phyloP scores from a whole-genome alignment of 2,329 filamentous ascomycete species.

The Claviceps lovelessii region DNA sequence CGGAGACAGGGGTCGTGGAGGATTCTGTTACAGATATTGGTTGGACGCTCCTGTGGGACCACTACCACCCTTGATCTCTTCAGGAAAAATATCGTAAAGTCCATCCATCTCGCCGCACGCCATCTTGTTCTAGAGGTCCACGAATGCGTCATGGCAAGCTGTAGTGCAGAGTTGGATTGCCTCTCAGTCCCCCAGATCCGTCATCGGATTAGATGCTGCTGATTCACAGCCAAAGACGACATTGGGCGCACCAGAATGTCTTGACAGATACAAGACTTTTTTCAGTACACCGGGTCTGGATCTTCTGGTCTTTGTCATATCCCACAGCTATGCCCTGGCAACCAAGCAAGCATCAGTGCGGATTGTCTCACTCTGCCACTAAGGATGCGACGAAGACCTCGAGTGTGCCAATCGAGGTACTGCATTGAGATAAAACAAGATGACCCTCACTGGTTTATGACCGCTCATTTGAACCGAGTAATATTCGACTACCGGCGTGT shows the following conservation, averaged over 20 bases:
- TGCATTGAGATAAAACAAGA: neutral
- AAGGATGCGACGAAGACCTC: neutral
- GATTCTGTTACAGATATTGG: neutral
- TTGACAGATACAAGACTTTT: too few relatives aligned
- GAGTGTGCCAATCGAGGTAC: neutral
- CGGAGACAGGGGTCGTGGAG: slow-evolving; percentile 3
- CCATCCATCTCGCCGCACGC: neutral
- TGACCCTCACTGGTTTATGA: neutral
- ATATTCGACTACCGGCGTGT: too few relatives aligned
- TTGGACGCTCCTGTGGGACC: neutral
- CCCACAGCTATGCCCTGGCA: neutral
- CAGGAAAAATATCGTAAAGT: neutral
- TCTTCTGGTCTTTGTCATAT: neutral
- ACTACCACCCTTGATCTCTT: neutral
- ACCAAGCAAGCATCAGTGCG: neutral
- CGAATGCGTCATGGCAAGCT: too few relatives aligned
- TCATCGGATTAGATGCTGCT: neutral
- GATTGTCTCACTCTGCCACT: neutral
- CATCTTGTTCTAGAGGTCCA: neutral
- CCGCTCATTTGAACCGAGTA: neutral
- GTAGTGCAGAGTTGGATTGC: neutral
- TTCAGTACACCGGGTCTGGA: neutral
- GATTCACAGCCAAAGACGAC: neutral
- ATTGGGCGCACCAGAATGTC: neutral
- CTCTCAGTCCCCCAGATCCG: neutral